Evolutionary conservation across 768 basidiomycete species (phyloP), one percentile per base, ranked within the genome.

Genomic region (Podaxis sp.): DNA sequence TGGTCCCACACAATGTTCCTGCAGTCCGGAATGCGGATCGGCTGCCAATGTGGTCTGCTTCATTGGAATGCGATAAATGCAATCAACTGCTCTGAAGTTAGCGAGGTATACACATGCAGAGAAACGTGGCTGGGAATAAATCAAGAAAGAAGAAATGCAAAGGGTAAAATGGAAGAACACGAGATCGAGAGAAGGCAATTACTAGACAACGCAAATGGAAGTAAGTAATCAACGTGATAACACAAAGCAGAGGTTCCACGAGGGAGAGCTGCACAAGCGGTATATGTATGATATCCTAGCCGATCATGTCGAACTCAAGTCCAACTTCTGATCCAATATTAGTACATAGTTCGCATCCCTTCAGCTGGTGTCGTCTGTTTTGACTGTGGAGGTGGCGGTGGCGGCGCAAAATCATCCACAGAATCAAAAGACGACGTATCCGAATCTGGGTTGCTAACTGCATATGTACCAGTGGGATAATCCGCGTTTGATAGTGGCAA

Each of bases 361-460:
- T 60, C 59, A 35, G 37, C 52, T 7, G 59, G 53, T 6, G 40
- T 37, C 27, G 57, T 40, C 28, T 25, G 23, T 42, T 40, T 18
- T 23, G 38, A 38, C 4, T 11, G 46, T 14, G 23, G 32, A 13
- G 57, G 36, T 32, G 47, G 32, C 11, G 46, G 46, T 9, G 47
- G 48, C 13, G 42, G n/a, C 18, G n/a, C 50, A 52, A 46, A 40
- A 18, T 52, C 59, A 42, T 52, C 59, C 40, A 44, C 25, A 14
- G 59, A 60, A 23, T 60, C 59, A 60, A 55, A 55, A 36, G 63
- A 64, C 4, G 47, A 40, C 16, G 40, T 51, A 37, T 60, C 59
- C n/a, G 58, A 60, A 16, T 66, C 67, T 10, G 66, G 64, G 57
- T 66, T 67, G 61, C 65, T 70, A 36, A 60, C 48, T 1, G 67